These are phyloP conservation scores for Puccinellia tenuiflora DNA, from an alignment of 176 grass and related monocot genomes.

Conservation along the genomic window DNA sequence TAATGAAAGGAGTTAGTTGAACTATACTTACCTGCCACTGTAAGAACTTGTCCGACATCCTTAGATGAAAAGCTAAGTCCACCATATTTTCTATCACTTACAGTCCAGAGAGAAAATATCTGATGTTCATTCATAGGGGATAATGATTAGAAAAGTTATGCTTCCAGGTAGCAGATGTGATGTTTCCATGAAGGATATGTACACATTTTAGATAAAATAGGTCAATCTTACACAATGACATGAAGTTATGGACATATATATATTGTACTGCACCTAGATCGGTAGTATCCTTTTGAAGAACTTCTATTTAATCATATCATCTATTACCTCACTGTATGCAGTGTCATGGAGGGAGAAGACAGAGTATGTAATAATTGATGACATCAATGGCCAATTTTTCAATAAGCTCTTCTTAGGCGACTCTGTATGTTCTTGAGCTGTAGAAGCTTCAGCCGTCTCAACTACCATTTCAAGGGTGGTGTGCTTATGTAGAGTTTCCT, in stretches of 20 bases:
- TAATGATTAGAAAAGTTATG: not conserved
- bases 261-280: not conserved
- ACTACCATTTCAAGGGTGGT: not conserved
- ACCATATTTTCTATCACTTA: slow-evolving; percentile 50
- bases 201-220: not conserved
- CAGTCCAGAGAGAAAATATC: slow-evolving; percentile 96
- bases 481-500: slow-evolving; percentile 90
- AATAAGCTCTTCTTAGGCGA: slow-evolving; percentile 29
- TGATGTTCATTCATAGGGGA: slow-evolving; percentile 7
- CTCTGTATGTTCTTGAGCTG: slow-evolving; percentile 17
- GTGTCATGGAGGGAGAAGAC: slow-evolving; percentile 74
- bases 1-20: not conserved
- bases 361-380: slow-evolving; percentile 55
- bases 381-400: slow-evolving; percentile 81
- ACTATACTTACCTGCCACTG: slow-evolving; percentile 47
- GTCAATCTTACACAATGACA: not conserved
- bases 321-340: slow-evolving; percentile 70
- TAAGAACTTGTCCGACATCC: slow-evolving; percentile 72
- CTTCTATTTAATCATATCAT: not conserved
- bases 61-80: slow-evolving; percentile 31
- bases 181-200: not conserved
- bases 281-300: not conserved
- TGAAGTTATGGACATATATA: not conserved
- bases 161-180: not conserved
- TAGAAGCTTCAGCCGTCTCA: not conserved